Conservation (phyloP, 2,329 filamentous ascomycete genomes). For the Coleophoma eucalyptorum region DNA sequence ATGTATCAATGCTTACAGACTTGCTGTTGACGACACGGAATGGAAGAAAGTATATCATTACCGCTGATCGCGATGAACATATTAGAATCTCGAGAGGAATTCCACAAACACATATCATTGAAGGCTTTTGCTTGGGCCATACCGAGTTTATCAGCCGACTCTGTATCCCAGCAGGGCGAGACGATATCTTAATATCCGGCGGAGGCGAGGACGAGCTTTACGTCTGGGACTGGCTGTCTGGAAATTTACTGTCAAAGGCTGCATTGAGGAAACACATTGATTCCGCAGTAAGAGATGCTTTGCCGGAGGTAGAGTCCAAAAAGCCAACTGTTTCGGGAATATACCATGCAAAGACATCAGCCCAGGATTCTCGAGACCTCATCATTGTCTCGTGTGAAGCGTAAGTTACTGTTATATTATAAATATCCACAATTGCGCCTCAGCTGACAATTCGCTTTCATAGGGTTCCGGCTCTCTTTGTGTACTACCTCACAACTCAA, state of each 20-base stretch:
- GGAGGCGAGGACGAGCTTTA: slow-evolving; percentile 79
- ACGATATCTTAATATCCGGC: slow-evolving; percentile 73
- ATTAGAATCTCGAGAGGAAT: slow-evolving; percentile 81
- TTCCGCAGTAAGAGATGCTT: slow-evolving; percentile 28
- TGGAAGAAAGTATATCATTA: slow-evolving; percentile 56
- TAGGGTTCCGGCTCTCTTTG: slow-evolving; percentile 60
- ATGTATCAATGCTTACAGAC: slow-evolving; percentile 92
- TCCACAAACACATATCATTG: slow-evolving; percentile 84
- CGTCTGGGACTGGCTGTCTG: slow-evolving; percentile 72
- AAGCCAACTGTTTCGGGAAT: slow-evolving; percentile 32
- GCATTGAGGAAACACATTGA: slow-evolving; percentile 46
- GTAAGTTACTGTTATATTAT: slow-evolving; percentile 34
- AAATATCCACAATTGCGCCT: not conserved
- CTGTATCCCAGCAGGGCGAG: slow-evolving; percentile 53
- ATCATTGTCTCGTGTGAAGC: slow-evolving; percentile 54
- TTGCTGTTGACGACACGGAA: slow-evolving; percentile 54
- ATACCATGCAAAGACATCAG: slow-evolving; percentile 20
- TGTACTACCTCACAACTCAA: slow-evolving; percentile 51
- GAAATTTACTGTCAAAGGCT: slow-evolving; percentile 46
- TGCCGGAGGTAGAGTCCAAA: not conserved
- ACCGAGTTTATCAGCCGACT: slow-evolving; percentile 78
- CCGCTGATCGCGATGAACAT: slow-evolving; percentile 72
- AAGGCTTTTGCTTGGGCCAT: slow-evolving; percentile 86
- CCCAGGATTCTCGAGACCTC: slow-evolving; percentile 30
- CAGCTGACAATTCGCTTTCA: no score